phyloP scores from a whole-genome alignment of 345 rosid species.

The Excoecaria agallocha region DNA sequence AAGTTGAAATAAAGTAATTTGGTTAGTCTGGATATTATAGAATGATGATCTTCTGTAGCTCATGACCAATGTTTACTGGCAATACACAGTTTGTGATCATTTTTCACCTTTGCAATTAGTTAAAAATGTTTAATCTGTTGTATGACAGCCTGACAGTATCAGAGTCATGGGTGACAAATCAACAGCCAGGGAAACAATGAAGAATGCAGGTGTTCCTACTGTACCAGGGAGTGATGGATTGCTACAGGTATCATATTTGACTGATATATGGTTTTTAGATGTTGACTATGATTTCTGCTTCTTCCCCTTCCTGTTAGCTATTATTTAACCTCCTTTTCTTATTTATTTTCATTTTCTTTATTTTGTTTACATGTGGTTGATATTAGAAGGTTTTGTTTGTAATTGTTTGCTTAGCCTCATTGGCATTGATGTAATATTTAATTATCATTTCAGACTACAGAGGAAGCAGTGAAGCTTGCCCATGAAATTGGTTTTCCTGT shows the following conservation, averaged over 20 bases:
- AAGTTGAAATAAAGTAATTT: neutral
- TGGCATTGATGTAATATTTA: slow-evolving; percentile 11
- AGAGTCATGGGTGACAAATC: slow-evolving; percentile 98
- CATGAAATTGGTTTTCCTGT: slow-evolving; percentile 90
- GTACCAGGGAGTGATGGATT: slow-evolving; percentile 99
- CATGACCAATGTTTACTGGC: neutral
- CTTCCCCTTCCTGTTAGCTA: neutral
- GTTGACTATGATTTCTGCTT: neutral
- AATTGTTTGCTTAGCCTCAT: neutral
- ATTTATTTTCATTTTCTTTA: neutral
- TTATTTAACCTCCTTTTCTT: neutral
- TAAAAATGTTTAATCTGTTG: slow-evolving; percentile 2
- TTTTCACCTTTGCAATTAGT: neutral
- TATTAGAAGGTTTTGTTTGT: slow-evolving; percentile 3
- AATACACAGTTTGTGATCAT: neutral
- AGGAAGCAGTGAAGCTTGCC: slow-evolving; percentile 84
- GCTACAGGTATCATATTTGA: slow-evolving; percentile 53
- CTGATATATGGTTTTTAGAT: slow-evolving; percentile 7
- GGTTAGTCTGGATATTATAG: neutral
- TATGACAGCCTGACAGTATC: slow-evolving; percentile 91
- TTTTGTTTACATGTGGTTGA: neutral
- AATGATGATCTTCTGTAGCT: neutral
- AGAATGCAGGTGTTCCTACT: slow-evolving; percentile 96
- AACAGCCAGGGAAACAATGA: slow-evolving; percentile 98
- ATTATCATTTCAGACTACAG: slow-evolving; percentile 64